These are phyloP conservation scores for Fusarium napiforme DNA, from an alignment of 2,329 filamentous ascomycete species.

Conservation along the genomic window DNA sequence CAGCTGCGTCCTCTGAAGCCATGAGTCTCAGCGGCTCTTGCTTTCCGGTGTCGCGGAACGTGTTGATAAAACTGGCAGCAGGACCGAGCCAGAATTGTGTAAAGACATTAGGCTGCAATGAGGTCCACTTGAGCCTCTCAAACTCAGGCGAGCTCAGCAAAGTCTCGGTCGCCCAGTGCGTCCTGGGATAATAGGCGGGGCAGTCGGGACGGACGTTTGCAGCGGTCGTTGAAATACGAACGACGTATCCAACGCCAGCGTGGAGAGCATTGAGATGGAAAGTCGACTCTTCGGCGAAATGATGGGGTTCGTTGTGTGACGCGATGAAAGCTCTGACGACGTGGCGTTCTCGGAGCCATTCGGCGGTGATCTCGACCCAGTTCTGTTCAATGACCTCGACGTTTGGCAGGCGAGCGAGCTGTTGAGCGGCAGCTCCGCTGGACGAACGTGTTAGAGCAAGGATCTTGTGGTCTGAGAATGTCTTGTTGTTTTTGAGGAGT, in stretches of 20 bases:
- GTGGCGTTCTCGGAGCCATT: not conserved
- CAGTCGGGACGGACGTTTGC: not conserved
- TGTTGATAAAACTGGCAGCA: not conserved
- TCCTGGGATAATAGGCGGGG: not conserved
- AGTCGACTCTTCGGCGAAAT: not conserved
- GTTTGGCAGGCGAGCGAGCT: not conserved
- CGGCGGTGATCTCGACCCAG: not conserved
- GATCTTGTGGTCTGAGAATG: fast-evolving
- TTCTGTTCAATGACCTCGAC: not conserved
- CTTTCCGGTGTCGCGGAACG: not conserved
- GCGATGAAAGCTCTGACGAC: not conserved
- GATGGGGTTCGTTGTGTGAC: not conserved
- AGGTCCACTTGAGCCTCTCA: not conserved
- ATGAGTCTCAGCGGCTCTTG: not conserved
- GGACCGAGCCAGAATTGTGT: fast-evolving
- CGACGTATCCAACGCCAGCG: not conserved
- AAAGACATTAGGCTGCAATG: not conserved
- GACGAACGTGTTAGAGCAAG: not conserved
- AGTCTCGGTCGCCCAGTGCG: too few relatives aligned
- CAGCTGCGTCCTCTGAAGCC: not conserved
- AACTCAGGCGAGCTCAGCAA: not conserved
- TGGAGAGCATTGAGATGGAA: not conserved
- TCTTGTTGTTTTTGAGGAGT: not conserved
- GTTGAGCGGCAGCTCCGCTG: not conserved
- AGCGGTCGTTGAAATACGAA: not conserved